Conservation (phyloP, 768 basidiomycete species). For the Pulveroboletus sp. region DNA sequence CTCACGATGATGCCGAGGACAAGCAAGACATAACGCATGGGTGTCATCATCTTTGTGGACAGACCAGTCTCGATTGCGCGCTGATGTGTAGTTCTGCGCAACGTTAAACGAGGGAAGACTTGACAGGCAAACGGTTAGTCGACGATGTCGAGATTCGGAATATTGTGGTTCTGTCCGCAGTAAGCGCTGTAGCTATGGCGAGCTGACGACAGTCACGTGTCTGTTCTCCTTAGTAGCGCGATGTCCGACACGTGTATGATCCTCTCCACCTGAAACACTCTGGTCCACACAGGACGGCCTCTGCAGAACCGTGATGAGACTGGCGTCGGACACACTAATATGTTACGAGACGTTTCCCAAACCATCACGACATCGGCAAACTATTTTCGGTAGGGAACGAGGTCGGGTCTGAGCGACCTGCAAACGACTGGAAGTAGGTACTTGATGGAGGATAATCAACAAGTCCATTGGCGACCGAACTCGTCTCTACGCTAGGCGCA, state of each 20-base stretch:
- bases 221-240: neutral
- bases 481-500: conserved; percentile 23
- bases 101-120: neutral
- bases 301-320: no score
- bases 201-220: conserved; percentile 1
- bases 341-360: no score
- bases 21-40: conserved; percentile 53
- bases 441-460: neutral
- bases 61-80: neutral
- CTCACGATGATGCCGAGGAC: conserved; percentile 45
- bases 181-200: neutral
- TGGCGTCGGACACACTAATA: no score
- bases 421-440: neutral
- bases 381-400: neutral
- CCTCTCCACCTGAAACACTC: no score
- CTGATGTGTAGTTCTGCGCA: no score
- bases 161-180: neutral
- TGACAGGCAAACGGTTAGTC: neutral
- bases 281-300: no score
- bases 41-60: conserved; percentile 47
- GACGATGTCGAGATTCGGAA: neutral
- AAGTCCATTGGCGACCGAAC: neutral
- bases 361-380: neutral
- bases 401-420: no score
- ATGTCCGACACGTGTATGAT: no score